phyloP scores from a whole-genome alignment of 805 yeast genomes.

The Scheffersomyces stipitis region DNA sequence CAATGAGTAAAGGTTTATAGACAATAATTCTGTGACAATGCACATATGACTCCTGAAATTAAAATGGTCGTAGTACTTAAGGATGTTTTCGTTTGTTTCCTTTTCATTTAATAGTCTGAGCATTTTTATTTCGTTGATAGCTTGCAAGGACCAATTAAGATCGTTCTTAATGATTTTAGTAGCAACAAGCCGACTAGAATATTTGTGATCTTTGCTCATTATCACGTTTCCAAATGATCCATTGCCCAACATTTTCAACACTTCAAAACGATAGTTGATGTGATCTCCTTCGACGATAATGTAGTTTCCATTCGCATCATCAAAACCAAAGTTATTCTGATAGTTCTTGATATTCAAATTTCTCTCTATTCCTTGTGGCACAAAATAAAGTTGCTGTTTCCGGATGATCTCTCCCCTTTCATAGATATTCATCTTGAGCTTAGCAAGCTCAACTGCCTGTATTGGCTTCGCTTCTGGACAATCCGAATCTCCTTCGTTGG shows the following conservation, averaged over 20 bases:
- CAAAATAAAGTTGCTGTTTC: slow-evolving; percentile 47
- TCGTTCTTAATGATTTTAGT: slow-evolving; percentile 76
- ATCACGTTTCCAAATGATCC: slow-evolving; percentile 86
- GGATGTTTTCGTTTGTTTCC: slow-evolving; percentile 3
- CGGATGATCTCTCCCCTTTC: slow-evolving; percentile 63
- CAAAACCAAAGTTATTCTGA: slow-evolving; percentile 64
- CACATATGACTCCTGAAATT: slow-evolving; percentile 82
- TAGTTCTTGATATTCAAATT: slow-evolving; percentile 38
- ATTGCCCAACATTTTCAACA: slow-evolving; percentile 58
- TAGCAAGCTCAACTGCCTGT: slow-evolving; percentile 1
- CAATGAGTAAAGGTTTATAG: slow-evolving; percentile 64
- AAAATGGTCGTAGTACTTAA: slow-evolving; percentile 61
- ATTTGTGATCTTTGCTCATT: slow-evolving; percentile 65
- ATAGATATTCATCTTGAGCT: slow-evolving; percentile 46
- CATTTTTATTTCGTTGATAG: slow-evolving; percentile 72
- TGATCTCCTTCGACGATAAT: slow-evolving; percentile 61
- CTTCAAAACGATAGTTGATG: slow-evolving; percentile 70
- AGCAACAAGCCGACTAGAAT: slow-evolving; percentile 54
- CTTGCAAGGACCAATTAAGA: slow-evolving; percentile 72
- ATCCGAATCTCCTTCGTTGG: slow-evolving; percentile 1
- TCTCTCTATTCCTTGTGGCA: slow-evolving; percentile 36
- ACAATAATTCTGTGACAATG: slow-evolving; percentile 70
- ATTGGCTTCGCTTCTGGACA: neutral
- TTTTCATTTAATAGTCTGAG: slow-evolving; percentile 46
- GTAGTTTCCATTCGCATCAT: slow-evolving; percentile 67